Evolutionary conservation across 805 yeast genomes (phyloP), one percentile per base, ranked within the genome.

Genomic region (Henningerozyma blattae): DNA sequence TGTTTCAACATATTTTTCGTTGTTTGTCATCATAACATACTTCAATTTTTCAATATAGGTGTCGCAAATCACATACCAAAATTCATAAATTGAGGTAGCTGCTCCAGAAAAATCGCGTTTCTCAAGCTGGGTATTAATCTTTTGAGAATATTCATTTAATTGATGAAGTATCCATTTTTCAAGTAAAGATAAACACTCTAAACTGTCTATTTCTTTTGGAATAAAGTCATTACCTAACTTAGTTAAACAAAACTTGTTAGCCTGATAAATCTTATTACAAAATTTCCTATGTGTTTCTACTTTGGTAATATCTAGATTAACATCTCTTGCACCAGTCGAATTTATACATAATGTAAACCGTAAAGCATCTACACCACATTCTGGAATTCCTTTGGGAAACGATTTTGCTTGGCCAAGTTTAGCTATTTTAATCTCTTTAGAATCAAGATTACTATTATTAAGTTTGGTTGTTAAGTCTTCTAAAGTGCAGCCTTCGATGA

Each of bases 271-370:
- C 76, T 91, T 91, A 77, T 91, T 91, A 70, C 98, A 86, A 82
- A 91, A 91, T 72, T 91, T 91, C 65, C 98, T 77, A 77, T 91
- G 91, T 53, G 97, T 98, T 59, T 91, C 97, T 46, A 91, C 95
- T 65, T 97, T 81, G 58, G 85, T 67, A 48, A 91, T 86, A 58
- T 91, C 96, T 58, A 91, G 70, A 66, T 91, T 91, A 59, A 91
- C 91, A 54, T 91, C 98, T 65, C 97, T 78, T 50, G 96, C 97
- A 65, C 98, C 98, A 32, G 97, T 89, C 34, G 95, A 81, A 69
- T 89, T 91, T 34, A 96, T 95, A 73, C 97, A 91, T 45, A 89
- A 72, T 27, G 98, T 97, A 58, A 91, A 91, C 67, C 98, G 78
- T 65, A 91, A 67, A 30, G 98, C 98, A 62, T 91, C 98, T 33